Evolutionary conservation across 257 asterid genomes (phyloP).

Genomic region (Solanum arcanum): DNA sequence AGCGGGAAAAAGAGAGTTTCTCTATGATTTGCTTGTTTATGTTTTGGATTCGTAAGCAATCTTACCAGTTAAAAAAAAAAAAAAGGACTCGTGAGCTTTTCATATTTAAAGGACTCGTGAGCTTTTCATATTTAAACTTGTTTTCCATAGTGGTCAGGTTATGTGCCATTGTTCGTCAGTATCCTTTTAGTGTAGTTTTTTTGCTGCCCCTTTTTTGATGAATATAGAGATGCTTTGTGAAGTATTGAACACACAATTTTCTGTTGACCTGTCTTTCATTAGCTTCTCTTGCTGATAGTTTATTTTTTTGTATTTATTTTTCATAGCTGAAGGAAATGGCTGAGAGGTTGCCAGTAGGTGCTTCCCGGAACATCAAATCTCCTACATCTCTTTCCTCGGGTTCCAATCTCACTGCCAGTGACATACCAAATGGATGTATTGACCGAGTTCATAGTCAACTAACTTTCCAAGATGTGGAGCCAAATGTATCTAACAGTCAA

Average conservation of each 20-base stretch:
- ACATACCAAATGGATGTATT: conserved; percentile 34
- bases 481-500: conserved; percentile 40
- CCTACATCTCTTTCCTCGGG: conserved; percentile 43
- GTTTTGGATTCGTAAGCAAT: not conserved
- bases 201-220: conserved; percentile 4
- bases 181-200: not conserved
- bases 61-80: not conserved
- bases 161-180: not conserved
- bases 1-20: not conserved
- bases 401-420: conserved; percentile 33
- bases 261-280: not conserved
- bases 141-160: not conserved
- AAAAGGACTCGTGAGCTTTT: not conserved
- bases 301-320: not conserved
- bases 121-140: not conserved
- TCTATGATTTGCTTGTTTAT: not conserved
- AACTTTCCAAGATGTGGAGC: conserved; percentile 45
- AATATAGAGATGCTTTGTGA: not conserved
- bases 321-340: conserved; percentile 95
- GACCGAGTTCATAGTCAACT: conserved; percentile 43
- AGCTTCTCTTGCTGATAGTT: conserved; percentile 16
- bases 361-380: conserved; percentile 59
- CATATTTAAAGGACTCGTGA: not conserved
- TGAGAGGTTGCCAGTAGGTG: conserved; percentile 94
- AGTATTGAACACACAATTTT: not conserved